Evolutionary conservation across 2,329 filamentous ascomycete genomes (phyloP).

Genomic region (Didymella sp.): DNA sequence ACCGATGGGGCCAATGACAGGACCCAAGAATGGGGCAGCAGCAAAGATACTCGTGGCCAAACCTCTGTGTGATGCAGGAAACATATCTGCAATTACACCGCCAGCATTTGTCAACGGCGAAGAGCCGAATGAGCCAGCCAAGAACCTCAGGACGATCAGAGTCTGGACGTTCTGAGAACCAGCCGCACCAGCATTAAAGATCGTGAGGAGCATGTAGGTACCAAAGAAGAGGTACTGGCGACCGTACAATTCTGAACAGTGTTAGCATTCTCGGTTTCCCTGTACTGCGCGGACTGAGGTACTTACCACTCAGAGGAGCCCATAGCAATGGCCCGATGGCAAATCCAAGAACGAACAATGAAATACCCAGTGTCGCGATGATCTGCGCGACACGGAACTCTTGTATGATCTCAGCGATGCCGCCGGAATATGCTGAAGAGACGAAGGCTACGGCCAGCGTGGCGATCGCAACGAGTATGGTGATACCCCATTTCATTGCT

Average conservation of each 20-base stretch:
- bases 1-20: constrained; percentile 54
- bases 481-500: constrained; percentile 70
- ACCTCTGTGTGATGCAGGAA: constrained; percentile 47
- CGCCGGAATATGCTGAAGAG: constrained; percentile 71
- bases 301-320: constrained; percentile 57
- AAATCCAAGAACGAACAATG: constrained; percentile 69
- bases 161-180: constrained; percentile 54
- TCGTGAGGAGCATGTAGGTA: constrained; percentile 49
- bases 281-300: not conserved
- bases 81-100: constrained; percentile 39
- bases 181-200: constrained; percentile 53
- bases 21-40: constrained; percentile 57
- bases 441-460: constrained; percentile 74
- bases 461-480: constrained; percentile 67
- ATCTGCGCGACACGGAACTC: constrained; percentile 63
- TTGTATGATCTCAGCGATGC: constrained; percentile 60
- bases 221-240: constrained; percentile 48
- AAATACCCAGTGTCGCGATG: constrained; percentile 67
- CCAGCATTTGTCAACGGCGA: constrained; percentile 55
- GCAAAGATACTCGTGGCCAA: constrained; percentile 56
- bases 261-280: not conserved
- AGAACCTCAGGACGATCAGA: constrained; percentile 55
- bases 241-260: constrained; percentile 62
- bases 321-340: constrained; percentile 68
- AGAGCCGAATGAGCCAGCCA: constrained; percentile 53